Conservation (phyloP, 1,284 basidiomycete species). For the Ceratobasidium sp. region DNA sequence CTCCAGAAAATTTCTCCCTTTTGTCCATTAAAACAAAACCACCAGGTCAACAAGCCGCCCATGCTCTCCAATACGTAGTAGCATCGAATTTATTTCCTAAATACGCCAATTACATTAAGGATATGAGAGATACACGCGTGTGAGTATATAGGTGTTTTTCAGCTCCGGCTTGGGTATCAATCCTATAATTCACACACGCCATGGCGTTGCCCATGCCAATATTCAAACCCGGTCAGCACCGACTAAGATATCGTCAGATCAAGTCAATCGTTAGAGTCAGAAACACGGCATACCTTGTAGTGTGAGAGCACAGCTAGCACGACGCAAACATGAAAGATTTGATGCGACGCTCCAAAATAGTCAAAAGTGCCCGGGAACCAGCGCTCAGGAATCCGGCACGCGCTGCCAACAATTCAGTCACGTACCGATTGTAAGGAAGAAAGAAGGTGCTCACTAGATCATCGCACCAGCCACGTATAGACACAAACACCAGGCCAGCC, state of each 20-base stretch:
- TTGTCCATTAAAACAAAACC: too few species aligned
- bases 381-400: slow-evolving; percentile 84
- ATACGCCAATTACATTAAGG: background rate
- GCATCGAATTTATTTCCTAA: background rate
- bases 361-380: slow-evolving; percentile 84
- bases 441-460: slow-evolving; percentile 73
- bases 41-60: background rate
- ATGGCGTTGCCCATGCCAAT: slow-evolving; percentile 37
- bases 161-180: background rate
- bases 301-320: slow-evolving; percentile 81
- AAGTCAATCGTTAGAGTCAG: background rate
- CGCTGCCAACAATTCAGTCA: slow-evolving; percentile 59
- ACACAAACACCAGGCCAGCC: slow-evolving; percentile 71
- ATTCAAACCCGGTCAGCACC: slow-evolving; percentile 35
- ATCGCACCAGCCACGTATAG: slow-evolving; percentile 81
- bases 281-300: slow-evolving; percentile 57
- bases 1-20: too few species aligned
- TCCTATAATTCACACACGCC: slow-evolving; percentile 27
- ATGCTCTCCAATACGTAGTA: background rate
- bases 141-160: slow-evolving; percentile 1
- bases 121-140: background rate
- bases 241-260: slow-evolving; percentile 17
- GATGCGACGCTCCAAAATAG: slow-evolving; percentile 81
- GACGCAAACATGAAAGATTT: slow-evolving; percentile 88
- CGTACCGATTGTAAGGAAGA: slow-evolving; percentile 46